phyloP scores from a whole-genome alignment of 179 eudicot species.

The Amaranthus tricolor region DNA sequence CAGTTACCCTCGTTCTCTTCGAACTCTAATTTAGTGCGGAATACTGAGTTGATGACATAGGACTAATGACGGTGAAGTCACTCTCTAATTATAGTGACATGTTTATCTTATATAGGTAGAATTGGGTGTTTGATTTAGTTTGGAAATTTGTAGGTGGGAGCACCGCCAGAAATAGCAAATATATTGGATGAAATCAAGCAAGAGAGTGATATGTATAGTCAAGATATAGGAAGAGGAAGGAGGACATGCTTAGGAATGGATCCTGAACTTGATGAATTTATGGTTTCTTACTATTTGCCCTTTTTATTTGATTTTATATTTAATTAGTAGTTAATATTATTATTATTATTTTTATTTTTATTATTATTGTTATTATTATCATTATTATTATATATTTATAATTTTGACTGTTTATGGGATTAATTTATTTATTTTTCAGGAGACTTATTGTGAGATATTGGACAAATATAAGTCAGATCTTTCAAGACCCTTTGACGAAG shows the following conservation, averaged over 20 bases:
- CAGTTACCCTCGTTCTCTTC: too few relatives aligned
- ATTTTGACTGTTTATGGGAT: background rate
- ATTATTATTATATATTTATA: background rate
- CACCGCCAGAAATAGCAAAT: conserved; percentile 40
- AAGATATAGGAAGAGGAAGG: conserved; percentile 16
- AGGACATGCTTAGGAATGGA: conserved; percentile 36
- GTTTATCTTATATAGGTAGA: too few relatives aligned
- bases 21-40: too few relatives aligned
- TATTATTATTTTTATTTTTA: background rate
- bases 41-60: too few relatives aligned
- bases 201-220: conserved; percentile 25
- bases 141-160: conserved; percentile 34
- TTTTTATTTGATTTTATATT: background rate
- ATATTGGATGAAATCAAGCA: conserved; percentile 41
- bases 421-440: conserved; percentile 30
- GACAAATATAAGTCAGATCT: conserved; percentile 84
- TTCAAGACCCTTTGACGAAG: conserved; percentile 84
- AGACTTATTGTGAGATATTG: conserved; percentile 70
- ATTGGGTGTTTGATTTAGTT: too few relatives aligned
- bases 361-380: background rate
- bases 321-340: background rate
- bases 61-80: too few relatives aligned
- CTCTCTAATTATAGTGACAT: too few relatives aligned
- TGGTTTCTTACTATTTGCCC: conserved; percentile 30
- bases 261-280: conserved; percentile 55